phyloP scores from a whole-genome alignment of 805 yeast genomes.

The Saccharomycopsis sp. region DNA sequence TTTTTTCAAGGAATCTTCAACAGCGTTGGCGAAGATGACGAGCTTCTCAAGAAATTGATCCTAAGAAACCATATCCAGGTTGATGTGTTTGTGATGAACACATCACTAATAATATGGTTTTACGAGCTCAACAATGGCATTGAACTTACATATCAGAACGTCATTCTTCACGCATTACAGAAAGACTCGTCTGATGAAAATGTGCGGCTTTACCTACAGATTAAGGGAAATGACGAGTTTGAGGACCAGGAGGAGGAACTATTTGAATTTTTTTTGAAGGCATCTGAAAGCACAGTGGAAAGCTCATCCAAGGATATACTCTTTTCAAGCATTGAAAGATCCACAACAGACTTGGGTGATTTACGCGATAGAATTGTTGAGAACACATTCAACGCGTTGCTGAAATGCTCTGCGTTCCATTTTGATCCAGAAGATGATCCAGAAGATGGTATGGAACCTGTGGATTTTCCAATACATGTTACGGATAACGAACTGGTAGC shows the following conservation, averaged over 20 bases:
- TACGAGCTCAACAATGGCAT: slow-evolving; percentile 30
- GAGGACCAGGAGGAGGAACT: slow-evolving; percentile 16
- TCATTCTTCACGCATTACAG: slow-evolving; percentile 24
- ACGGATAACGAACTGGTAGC: slow-evolving; percentile 1
- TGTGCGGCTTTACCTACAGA: slow-evolving; percentile 20
- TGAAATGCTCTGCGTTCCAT: slow-evolving; percentile 27
- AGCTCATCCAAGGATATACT: slow-evolving; percentile 19
- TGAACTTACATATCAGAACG: slow-evolving; percentile 29
- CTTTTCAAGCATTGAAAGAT: not conserved
- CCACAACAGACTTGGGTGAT: slow-evolving; percentile 25
- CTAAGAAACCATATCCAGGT: slow-evolving; percentile 13
- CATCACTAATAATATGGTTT: slow-evolving; percentile 36
- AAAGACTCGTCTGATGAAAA: slow-evolving; percentile 6
- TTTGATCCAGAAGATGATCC: slow-evolving; percentile 16
- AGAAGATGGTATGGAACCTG: not conserved
- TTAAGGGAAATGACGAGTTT: slow-evolving; percentile 4
- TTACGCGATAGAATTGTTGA: slow-evolving; percentile 35
- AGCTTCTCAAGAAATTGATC: not conserved
- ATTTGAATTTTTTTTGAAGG: slow-evolving; percentile 25
- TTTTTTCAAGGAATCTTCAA: not conserved
- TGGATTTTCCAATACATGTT: not conserved
- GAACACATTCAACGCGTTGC: slow-evolving; percentile 32
- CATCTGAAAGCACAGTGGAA: not conserved
- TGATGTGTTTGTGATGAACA: slow-evolving; percentile 34
- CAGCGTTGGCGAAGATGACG: not conserved